Base-by-base conservation (phyloP, 495 filamentous ascomycete species). In the Aspergillus affinis region DNA sequence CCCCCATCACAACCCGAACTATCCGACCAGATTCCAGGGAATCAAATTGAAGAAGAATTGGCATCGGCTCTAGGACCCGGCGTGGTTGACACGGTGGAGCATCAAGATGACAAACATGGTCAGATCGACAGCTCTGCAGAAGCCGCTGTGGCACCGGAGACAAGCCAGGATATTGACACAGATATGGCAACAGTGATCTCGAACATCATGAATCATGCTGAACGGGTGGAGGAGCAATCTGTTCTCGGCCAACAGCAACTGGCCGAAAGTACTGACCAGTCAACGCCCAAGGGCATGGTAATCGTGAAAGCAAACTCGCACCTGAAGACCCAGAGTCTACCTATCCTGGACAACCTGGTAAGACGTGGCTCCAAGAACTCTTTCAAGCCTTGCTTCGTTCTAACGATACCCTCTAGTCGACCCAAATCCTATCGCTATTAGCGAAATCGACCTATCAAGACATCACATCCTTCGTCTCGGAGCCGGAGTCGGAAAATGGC, bases 261-360 rank as follows among this genome's bases (percentile, higher is more conserved):
- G 36, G 66, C 66, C 19, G 71, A 77, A 6, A 64, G 60, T 13
- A 49, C 62, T 12, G 69, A 70, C 5, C 72, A 72, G 51, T 57
- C 70, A 1, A 65, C 73, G 27, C 69, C 71, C 17, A 75, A 71
- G 57, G 74, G 72, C 18, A 71, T 75, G 66, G 69, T 75, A 1
- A 77, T 78, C 54, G 67, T 81, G 29, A 83, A 84, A 58, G 79
- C 84, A 56, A 85, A 77, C 58, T 77, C 78, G 36, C 82, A 86
- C 47, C 68, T 90, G 63, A 84, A 87, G 65, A 81, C 88, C 32
- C 82, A 88, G 66, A 90, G 87, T 65, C 68, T 91, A 51, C 86
- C 88, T 9, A 86, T 91, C 46, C 71, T 91, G 29, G 89, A 91
- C 51, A 90, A 88, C 63, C 65, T 91, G 66, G 88, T 90, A 75